Conservation (phyloP, 2,329 filamentous ascomycete species). For the Aspergillus ibericus region DNA sequence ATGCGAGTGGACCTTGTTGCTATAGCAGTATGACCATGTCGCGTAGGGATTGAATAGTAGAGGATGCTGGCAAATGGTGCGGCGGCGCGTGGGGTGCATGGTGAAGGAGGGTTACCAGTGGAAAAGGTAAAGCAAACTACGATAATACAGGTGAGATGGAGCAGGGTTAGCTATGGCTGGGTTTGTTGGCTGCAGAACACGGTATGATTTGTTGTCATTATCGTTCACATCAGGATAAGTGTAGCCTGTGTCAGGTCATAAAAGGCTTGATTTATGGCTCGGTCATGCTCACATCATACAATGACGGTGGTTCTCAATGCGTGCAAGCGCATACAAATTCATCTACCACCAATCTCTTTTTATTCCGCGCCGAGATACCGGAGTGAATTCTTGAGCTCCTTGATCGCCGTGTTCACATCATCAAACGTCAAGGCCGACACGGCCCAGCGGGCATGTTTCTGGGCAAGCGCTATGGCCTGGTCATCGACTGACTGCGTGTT, state of each 20-base stretch:
- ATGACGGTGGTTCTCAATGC: neutral
- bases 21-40: neutral
- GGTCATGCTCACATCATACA: neutral
- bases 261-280: neutral
- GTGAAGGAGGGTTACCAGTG: no score
- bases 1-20: neutral
- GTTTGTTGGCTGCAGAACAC: neutral
- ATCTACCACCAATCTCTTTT: conserved; percentile 6
- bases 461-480: conserved; percentile 73
- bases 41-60: no score
- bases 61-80: no score
- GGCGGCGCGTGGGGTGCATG: no score
- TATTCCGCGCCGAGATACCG: conserved; percentile 65
- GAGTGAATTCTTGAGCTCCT: conserved; percentile 76
- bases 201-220: neutral
- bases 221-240: neutral
- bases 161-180: no score
- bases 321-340: neutral
- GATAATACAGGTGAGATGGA: no score
- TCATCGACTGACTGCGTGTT: conserved; percentile 56
- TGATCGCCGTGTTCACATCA: conserved; percentile 84
- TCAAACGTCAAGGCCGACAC: conserved; percentile 97
- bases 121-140: no score
- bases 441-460: conserved; percentile 96
- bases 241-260: neutral